Evolutionary conservation across 1,284 basidiomycete species (phyloP).

Genomic region (Lentinula novae-zelandiae): DNA sequence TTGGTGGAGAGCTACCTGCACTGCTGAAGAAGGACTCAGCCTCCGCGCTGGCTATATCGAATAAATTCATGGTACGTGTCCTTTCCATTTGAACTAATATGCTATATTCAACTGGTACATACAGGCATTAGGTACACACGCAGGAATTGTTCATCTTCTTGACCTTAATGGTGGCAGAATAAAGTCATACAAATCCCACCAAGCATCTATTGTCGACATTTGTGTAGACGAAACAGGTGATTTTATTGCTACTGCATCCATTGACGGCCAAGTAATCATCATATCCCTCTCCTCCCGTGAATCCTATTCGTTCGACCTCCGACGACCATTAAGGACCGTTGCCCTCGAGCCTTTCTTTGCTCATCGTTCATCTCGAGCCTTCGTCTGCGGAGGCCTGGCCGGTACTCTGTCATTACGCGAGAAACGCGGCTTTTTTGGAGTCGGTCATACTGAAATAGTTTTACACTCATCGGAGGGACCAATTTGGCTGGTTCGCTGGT

Average conservation of each 20-base stretch:
- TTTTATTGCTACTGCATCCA: conserved; percentile 89
- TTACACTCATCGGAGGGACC: conserved; percentile 91
- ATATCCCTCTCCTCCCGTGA: conserved; percentile 83
- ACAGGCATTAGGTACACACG: conserved; percentile 87
- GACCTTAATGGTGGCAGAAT: conserved; percentile 79
- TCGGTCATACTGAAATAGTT: conserved; percentile 85
- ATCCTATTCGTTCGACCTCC: conserved; percentile 87
- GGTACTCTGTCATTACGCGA: conserved; percentile 86
- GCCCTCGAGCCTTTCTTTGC: conserved; percentile 91
- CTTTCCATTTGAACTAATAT: conserved; percentile 1
- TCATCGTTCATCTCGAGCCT: conserved; percentile 76
- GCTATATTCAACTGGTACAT: conserved; percentile 11
- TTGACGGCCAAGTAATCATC: conserved; percentile 93
- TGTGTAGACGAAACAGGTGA: conserved; percentile 84
- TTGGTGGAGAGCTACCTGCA: conserved; percentile 73
- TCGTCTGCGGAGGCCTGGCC: conserved; percentile 92
- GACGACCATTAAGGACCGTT: conserved; percentile 88
- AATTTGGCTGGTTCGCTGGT: conserved; percentile 91
- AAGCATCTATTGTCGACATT: conserved; percentile 87
- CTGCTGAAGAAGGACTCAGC: conserved; percentile 88
- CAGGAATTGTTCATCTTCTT: conserved; percentile 87
- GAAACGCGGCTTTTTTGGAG: conserved; percentile 80
- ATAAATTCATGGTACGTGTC: conserved; percentile 64
- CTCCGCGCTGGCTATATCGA: conserved; percentile 77
- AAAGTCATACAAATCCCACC: conserved; percentile 90